Evolutionary conservation across 2,329 filamentous ascomycete species (phyloP).

Genomic region (Cordyceps cateniannulata): DNA sequence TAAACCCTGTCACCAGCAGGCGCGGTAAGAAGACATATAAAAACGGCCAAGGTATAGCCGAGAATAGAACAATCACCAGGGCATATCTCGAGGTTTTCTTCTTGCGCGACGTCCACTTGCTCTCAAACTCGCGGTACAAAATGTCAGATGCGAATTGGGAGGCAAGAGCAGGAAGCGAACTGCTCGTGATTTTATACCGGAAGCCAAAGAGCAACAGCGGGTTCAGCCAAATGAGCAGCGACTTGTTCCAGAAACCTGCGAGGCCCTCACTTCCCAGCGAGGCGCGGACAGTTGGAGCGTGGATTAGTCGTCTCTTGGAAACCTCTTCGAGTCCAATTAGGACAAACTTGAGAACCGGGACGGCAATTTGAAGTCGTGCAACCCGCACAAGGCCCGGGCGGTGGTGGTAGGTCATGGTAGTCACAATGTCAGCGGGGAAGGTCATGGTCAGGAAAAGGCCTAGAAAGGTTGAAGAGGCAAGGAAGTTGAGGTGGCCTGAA

Average conservation of each 20-base stretch:
- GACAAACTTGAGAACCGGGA: background rate
- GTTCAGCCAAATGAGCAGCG: constrained; percentile 1
- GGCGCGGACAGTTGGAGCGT: background rate
- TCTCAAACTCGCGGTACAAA: background rate
- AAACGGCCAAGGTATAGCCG: background rate
- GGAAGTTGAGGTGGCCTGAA: background rate
- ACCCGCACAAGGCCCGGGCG: background rate
- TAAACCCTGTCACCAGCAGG: background rate
- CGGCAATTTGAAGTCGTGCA: background rate
- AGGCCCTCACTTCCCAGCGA: background rate
- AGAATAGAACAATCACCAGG: background rate
- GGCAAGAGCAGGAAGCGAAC: background rate
- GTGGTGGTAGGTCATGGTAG: background rate
- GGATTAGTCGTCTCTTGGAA: background rate
- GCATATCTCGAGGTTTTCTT: background rate
- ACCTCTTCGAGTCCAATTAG: background rate
- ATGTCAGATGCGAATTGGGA: background rate
- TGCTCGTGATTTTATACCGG: background rate
- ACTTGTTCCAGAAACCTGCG: constrained; percentile 3
- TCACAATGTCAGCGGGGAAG: background rate
- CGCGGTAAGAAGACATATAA: background rate
- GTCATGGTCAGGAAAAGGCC: background rate
- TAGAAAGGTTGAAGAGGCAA: background rate
- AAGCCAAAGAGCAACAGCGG: background rate
- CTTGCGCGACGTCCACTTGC: constrained; percentile 15